Conservation (phyloP, 345 rosid species). For the Anastatica hierochuntica region DNA sequence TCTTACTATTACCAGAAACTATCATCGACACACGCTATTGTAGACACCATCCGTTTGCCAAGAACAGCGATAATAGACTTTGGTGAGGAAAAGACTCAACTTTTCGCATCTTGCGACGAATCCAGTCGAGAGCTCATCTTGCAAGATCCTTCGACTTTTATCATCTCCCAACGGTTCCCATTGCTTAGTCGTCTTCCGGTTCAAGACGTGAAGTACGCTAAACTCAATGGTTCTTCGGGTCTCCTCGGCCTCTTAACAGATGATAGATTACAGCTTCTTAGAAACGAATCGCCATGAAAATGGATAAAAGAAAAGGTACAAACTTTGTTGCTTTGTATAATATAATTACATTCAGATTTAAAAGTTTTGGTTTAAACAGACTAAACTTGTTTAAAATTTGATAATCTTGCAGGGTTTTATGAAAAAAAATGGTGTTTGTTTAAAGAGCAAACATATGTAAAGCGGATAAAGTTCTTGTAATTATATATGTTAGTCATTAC, state of each 20-base stretch:
- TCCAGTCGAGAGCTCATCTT: slow-evolving; percentile 36
- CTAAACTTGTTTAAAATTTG: neutral
- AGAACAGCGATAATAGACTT: slow-evolving; percentile 48
- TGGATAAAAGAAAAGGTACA: slow-evolving; percentile 1
- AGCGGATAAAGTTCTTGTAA: neutral
- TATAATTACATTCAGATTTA: neutral
- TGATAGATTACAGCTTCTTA: slow-evolving; percentile 50
- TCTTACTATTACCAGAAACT: slow-evolving; percentile 32
- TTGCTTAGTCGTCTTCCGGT: slow-evolving; percentile 37
- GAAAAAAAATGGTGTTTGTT: neutral
- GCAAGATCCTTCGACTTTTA: slow-evolving; percentile 59
- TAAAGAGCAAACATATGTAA: slow-evolving; percentile 2
- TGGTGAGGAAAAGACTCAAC: slow-evolving; percentile 29
- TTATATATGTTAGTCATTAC: too few relatives aligned
- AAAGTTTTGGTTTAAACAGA: too few relatives aligned
- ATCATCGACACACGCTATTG: slow-evolving; percentile 38
- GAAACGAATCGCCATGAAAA: slow-evolving; percentile 17
- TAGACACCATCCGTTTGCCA: slow-evolving; percentile 57
- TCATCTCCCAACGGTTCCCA: slow-evolving; percentile 33
- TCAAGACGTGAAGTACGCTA: slow-evolving; percentile 48
- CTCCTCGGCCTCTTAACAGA: slow-evolving; percentile 58
- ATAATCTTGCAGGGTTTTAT: neutral
- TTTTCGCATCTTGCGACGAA: slow-evolving; percentile 64
- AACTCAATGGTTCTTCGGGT: slow-evolving; percentile 20
- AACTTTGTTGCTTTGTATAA: neutral